Evolutionary conservation across 192 early-diverging fungal species (phyloP).

Genomic region (Coemansia sp.): DNA sequence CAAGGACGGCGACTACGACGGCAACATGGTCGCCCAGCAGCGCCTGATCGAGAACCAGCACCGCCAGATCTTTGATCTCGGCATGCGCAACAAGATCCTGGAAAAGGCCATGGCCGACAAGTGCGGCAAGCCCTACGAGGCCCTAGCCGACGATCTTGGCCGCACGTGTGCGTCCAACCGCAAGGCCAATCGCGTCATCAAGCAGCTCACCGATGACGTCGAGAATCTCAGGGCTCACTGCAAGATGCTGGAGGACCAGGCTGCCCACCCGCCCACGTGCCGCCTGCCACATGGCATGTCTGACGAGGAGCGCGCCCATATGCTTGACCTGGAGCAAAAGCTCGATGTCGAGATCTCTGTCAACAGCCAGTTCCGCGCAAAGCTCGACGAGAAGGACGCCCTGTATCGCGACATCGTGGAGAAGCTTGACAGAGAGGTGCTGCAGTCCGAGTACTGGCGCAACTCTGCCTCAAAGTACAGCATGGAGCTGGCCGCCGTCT

Average conservation of each 20-base stretch:
- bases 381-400: constrained; percentile 24
- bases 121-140: constrained; percentile 24
- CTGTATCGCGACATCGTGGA: constrained; percentile 26
- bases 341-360: constrained; percentile 14
- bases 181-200: constrained; percentile 33
- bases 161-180: constrained; percentile 48
- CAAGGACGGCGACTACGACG: constrained; percentile 30
- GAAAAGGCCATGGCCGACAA: constrained; percentile 20
- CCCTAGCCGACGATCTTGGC: constrained; percentile 19
- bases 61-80: constrained; percentile 45
- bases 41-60: constrained; percentile 53
- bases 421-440: constrained; percentile 18
- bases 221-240: constrained; percentile 13
- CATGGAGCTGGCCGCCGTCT: not conserved
- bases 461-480: constrained; percentile 2
- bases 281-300: constrained; percentile 16
- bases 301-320: constrained; percentile 3
- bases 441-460: constrained; percentile 21
- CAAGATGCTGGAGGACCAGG: constrained; percentile 4
- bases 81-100: constrained; percentile 36
- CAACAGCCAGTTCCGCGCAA: constrained; percentile 5
- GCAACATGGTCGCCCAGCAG: constrained; percentile 49
- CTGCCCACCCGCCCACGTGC: constrained; percentile 23
- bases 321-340: constrained; percentile 9
- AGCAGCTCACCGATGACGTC: constrained; percentile 16